Evolutionary conservation across 2,329 filamentous ascomycete genomes (phyloP), one percentile per base, ranked within the genome.

Genomic region (Cercospora brassicicola): DNA sequence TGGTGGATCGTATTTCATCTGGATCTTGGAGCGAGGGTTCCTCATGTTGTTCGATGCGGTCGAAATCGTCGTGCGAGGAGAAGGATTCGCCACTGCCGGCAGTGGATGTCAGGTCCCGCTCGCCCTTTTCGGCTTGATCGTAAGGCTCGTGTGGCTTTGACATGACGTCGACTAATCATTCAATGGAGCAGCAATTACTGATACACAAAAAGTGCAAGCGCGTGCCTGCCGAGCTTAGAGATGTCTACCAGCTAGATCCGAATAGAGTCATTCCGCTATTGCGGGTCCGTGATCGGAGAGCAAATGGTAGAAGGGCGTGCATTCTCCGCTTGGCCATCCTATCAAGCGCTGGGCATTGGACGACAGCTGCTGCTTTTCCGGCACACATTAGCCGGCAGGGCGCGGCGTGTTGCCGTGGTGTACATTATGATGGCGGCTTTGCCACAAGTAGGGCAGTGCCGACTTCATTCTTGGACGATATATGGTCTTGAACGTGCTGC

Each of bases 21-120:
- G 66, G 57, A 31, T 67, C 66, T 51, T 71, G 71, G 36, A 60
- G 63, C 10, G 68, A 68, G 23, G 66, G 64, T 42, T 42, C 36
- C 36, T 42, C 36, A 42, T 42, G 36, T 61, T 69, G 72, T 66
- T 74, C 73, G 53, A 75, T 68, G 48, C 64, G 69, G n/a, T 73
- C 69, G 48, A 68, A 26, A 36, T 72, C 68, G 26, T 71, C 70
- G 8, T 60, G 66, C 20, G 67, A 63, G 15, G 67, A 66, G 51
- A 62, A 64, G 64, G 69, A 72, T 64, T 71, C 70, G 57, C 26
- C 33, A 36, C 65, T 70, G 62, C 65, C 71, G 60, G 59, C 64
- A 45, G 28, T 61, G 59, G 31, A 30, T 18, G 26, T 23, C 10
- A 18, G 53, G 26, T 30, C 26, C 11, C 53, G 53, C 30, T 30